These are phyloP conservation scores for Raddia distichophylla DNA, from an alignment of 176 grass and related monocot genomes.

Conservation along the genomic window DNA sequence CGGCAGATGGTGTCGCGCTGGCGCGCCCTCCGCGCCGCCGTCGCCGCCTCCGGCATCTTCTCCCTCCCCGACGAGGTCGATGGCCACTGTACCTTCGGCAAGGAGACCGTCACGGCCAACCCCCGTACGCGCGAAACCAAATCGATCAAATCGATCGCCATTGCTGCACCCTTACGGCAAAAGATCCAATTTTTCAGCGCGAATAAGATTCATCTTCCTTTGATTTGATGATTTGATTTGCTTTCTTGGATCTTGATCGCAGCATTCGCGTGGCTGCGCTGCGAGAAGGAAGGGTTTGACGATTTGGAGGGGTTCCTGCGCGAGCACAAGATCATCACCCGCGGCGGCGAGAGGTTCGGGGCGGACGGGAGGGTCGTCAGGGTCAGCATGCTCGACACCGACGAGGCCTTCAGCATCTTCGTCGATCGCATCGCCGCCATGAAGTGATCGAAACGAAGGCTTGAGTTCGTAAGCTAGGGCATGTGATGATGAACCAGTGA, in stretches of 20 bases:
- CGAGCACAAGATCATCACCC: conserved; percentile 45
- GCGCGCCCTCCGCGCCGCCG: conserved; percentile 39
- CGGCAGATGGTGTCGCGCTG: conserved; percentile 45
- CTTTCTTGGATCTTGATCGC: not conserved
- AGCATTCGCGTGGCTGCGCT: conserved; percentile 79
- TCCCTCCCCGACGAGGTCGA: conserved; percentile 37
- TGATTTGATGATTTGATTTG: not conserved
- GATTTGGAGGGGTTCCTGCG: conserved; percentile 49
- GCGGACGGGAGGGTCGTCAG: conserved; percentile 36
- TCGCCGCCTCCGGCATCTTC: conserved; percentile 47
- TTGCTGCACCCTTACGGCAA: not conserved
- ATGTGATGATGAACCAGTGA: not conserved
- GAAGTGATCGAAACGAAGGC: conserved; percentile 15
- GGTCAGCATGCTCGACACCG: conserved; percentile 69
- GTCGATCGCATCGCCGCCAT: conserved; percentile 43
- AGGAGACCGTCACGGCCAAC: conserved; percentile 7
- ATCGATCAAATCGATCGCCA: not conserved
- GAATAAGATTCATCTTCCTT: not conserved
- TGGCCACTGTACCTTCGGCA: conserved; percentile 46
- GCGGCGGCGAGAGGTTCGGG: conserved; percentile 55
- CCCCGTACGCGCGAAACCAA: conserved; percentile 25
- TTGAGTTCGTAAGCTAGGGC: not conserved
- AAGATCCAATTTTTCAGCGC: no score
- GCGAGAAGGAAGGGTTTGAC: conserved; percentile 37
- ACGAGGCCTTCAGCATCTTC: conserved; percentile 57